A percentile compares a stretch with the other conserved stretches of the same genome.
Evolutionary conservation across 768 basidiomycete genomes (phyloP).

Genomic region (Saitozyma podzolica): DNA sequence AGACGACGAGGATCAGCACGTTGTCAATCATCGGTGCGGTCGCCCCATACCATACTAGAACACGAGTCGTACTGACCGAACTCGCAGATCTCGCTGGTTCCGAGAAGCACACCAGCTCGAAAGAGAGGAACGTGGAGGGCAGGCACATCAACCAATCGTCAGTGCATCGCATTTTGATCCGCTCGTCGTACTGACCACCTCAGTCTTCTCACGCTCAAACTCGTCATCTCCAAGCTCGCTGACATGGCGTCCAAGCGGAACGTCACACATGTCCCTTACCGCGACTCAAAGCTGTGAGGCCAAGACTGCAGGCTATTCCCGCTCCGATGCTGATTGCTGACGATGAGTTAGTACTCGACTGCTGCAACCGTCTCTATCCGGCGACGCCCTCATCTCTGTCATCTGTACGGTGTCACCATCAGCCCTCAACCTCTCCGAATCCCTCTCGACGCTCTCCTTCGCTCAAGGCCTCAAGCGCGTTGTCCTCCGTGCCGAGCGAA

Average conservation of each 20-base stretch:
- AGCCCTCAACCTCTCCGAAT: constrained; percentile 72
- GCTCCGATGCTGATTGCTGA: constrained; percentile 1
- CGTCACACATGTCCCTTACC: constrained; percentile 85
- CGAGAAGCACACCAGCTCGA: constrained; percentile 92
- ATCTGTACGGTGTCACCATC: constrained; percentile 95
- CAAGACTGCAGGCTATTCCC: not conserved
- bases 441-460: constrained; percentile 83
- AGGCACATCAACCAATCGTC: constrained; percentile 81
- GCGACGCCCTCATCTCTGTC: constrained; percentile 92
- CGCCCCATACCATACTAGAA: not conserved
- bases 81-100: constrained; percentile 78
- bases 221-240: constrained; percentile 85
- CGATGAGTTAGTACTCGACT: constrained; percentile 64
- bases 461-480: constrained; percentile 90
- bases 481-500: constrained; percentile 83
- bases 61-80: too few species aligned
- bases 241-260: constrained; percentile 65
- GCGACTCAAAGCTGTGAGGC: constrained; percentile 78
- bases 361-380: constrained; percentile 90
- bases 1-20: constrained; percentile 51
- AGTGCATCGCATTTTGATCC: constrained; percentile 3
- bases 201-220: constrained; percentile 86
- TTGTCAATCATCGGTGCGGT: constrained; percentile 45
- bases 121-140: constrained; percentile 92
- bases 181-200: constrained; percentile 2